Evolutionary conservation across 805 yeast genomes (phyloP).

Genomic region (Nakazawaea peltata): DNA sequence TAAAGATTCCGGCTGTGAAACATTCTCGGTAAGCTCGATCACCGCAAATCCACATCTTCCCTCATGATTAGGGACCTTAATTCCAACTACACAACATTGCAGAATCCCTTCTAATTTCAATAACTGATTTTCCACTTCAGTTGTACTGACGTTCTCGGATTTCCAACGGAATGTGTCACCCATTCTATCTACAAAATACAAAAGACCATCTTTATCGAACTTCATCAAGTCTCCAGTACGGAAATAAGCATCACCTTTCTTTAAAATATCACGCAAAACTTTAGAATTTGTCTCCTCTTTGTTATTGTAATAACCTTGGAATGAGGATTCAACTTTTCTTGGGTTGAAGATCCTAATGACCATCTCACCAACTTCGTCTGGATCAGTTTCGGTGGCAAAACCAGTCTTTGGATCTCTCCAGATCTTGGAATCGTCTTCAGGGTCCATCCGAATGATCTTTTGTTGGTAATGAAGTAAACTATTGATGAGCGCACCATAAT

Average conservation of each 20-base stretch:
- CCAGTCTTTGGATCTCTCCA: constrained; percentile 66
- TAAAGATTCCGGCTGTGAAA: constrained; percentile 20
- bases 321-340: constrained; percentile 59
- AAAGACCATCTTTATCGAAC: constrained; percentile 56
- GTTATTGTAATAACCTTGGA: constrained; percentile 87
- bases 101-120: constrained; percentile 36
- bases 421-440: constrained; percentile 65
- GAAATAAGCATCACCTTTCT: constrained; percentile 86
- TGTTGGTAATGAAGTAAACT: constrained; percentile 44
- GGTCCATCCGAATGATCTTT: constrained; percentile 65
- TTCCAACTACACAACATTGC: constrained; percentile 83
- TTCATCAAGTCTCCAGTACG: constrained; percentile 80
- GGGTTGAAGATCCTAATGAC: constrained; percentile 63
- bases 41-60: constrained; percentile 94
- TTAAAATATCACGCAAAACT: constrained; percentile 63
- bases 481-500: constrained; percentile 57
- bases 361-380: constrained; percentile 80
- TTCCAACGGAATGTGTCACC: constrained; percentile 98
- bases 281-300: constrained; percentile 72
- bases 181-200: constrained; percentile 83
- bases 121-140: constrained; percentile 82
- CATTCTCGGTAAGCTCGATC: constrained; percentile 35
- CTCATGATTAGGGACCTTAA: constrained; percentile 77
- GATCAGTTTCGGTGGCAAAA: constrained; percentile 42
- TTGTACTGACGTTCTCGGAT: constrained; percentile 88